Base-by-base conservation (phyloP, 352 stramenopile genomes). In the Halophytophthora batemanensis region DNA sequence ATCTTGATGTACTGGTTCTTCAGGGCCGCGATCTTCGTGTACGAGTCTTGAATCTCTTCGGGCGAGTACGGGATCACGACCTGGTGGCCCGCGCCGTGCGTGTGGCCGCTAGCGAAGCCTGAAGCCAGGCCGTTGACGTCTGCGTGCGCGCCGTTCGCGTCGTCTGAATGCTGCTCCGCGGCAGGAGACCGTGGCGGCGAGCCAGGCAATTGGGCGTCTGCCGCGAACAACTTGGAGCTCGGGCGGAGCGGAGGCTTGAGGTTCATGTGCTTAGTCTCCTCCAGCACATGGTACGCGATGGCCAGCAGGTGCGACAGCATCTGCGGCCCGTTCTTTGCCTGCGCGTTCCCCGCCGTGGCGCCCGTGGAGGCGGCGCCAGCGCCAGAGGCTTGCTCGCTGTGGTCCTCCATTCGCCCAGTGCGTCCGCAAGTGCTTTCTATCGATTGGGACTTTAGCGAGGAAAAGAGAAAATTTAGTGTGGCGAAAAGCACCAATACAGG, bases 41-140 rank as follows among this genome's bases (percentile, higher is more conserved):
- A 93, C 53, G 83, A 90, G 55, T 93, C 83, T 63, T 90, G 82
- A 38, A 92, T 88, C 64, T 93, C 83, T 50, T 93, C 83, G 14
- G 71, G 75, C n/a, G 71, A 69, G 59, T 83, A 90, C 25, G 80
- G 75, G 29, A 86, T 85, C 50, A 88, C 76, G 2, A 71, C 56
- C 17, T 64, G 53, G 50, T 90, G 67, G 19, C 53, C 45, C 3
- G 45, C 39, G 19, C 40, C 15, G 21, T 82, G 63, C 3, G 47
- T n/a, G 41, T 82, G 69, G 0, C 45, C 28, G 22, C 72, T 58
- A 2, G 48, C 42, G 10, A 66, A 66, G 18, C 62, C 67, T n/a
- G 64, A 53, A 12, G 67, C 54, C 19, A 65, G 54, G 2, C 67
- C 75, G 25, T 87, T 89, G 21, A 72, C 56, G n/a, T 87, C 77